Conservation (phyloP, 352 stramenopile species). For the Globisporangium spiculum region DNA sequence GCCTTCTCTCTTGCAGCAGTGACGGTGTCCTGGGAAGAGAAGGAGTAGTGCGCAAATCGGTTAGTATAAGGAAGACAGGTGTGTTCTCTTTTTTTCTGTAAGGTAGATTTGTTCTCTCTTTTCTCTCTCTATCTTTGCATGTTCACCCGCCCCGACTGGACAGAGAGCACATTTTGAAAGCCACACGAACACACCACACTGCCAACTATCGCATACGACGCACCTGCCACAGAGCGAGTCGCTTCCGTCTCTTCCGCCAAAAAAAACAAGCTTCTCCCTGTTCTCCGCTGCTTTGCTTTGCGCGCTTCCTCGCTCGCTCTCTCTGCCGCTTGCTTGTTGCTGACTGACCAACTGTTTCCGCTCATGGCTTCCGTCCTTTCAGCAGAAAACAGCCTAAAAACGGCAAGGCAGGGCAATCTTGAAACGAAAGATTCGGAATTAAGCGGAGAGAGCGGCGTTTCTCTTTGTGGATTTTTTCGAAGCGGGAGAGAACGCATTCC, state of each 20-base stretch:
- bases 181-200: not conserved
- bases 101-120: not conserved
- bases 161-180: not conserved
- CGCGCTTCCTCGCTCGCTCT: conserved; percentile 11
- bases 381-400: conserved; percentile 5
- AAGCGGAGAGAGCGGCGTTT: conserved; percentile 4
- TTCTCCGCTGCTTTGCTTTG: not conserved
- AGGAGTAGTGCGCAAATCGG: not conserved
- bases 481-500: conserved; percentile 9
- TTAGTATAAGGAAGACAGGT: not conserved
- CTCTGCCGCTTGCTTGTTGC: conserved; percentile 10
- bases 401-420: conserved; percentile 11
- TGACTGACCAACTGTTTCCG: conserved; percentile 5
- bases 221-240: not conserved
- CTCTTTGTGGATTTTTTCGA: conserved; percentile 5
- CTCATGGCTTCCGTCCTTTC: conserved; percentile 2
- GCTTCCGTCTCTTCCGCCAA: conserved; percentile 8
- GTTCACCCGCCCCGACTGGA: not conserved
- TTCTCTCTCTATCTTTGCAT: not conserved
- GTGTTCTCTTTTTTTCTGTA: not conserved
- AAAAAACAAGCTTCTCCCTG: conserved; percentile 4
- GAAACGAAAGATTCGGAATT: conserved; percentile 19
- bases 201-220: conserved; percentile 10
- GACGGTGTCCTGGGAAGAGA: not conserved
- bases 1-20: not conserved